phyloP scores from a whole-genome alignment of 2,329 filamentous ascomycete genomes.

The Eutypella sp. region DNA sequence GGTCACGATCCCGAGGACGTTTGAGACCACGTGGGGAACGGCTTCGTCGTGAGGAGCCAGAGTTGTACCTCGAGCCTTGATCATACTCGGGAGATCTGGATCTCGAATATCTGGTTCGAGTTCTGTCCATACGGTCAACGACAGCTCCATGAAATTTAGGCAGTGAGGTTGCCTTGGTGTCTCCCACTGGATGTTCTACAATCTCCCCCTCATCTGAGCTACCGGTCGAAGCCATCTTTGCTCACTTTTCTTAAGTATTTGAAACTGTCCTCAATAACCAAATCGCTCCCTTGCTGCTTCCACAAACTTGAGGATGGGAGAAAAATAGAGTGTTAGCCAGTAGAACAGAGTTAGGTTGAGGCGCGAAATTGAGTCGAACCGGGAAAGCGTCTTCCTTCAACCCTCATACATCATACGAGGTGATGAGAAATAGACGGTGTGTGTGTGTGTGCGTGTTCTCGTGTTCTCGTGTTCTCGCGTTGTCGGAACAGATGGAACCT shows the following conservation, averaged over 20 bases:
- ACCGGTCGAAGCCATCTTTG: slow-evolving; percentile 32
- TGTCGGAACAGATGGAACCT: neutral
- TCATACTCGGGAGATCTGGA: slow-evolving; percentile 48
- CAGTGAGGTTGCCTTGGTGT: slow-evolving; percentile 83
- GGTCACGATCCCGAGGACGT: slow-evolving; percentile 44
- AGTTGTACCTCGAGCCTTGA: slow-evolving; percentile 33
- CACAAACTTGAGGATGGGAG: slow-evolving; percentile 6
- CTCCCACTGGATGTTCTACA: slow-evolving; percentile 61
- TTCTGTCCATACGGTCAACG: slow-evolving; percentile 93
- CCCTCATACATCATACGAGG: slow-evolving; percentile 21
- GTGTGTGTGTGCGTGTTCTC: neutral
- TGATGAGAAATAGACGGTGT: slow-evolving; percentile 1
- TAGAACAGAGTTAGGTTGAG: slow-evolving; percentile 16
- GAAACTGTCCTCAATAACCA: slow-evolving; percentile 14
- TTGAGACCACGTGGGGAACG: slow-evolving; percentile 64
- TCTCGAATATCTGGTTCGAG: slow-evolving; percentile 53
- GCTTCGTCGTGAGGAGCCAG: slow-evolving; percentile 43
- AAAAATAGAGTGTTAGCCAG: slow-evolving; percentile 23
- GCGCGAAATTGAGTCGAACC: slow-evolving; percentile 31
- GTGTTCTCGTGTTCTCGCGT: neutral
- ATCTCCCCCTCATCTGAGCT: slow-evolving; percentile 88
- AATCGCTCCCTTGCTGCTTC: slow-evolving; percentile 18
- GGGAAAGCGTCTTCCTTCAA: slow-evolving; percentile 26
- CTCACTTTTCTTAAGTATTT: slow-evolving; percentile 26
- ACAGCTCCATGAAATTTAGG: slow-evolving; percentile 68